Evolutionary conservation across 176 grass and related monocot genomes (phyloP).

Genomic region (Lolium rigidum): DNA sequence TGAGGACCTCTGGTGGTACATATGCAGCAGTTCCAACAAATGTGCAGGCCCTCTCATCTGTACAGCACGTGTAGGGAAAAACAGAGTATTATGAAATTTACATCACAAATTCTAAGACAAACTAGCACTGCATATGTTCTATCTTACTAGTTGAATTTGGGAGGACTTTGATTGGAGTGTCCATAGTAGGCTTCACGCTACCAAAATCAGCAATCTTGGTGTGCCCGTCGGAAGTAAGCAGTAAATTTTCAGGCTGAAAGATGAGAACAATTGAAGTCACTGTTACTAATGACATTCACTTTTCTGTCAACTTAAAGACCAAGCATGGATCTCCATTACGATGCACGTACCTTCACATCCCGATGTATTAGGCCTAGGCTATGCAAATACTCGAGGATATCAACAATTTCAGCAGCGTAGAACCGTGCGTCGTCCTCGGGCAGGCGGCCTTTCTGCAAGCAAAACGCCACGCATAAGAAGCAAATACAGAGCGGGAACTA

Average conservation of each 20-base stretch:
- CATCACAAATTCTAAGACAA: slow-evolving; percentile 22
- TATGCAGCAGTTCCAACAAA: slow-evolving; percentile 98
- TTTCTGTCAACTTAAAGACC: background rate
- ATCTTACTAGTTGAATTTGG: slow-evolving; percentile 88
- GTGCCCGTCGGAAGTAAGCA: slow-evolving; percentile 90
- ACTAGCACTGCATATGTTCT: background rate
- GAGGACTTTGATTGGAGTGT: slow-evolving; percentile 80
- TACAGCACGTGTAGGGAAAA: slow-evolving; percentile 28
- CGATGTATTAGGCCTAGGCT: slow-evolving; percentile 87
- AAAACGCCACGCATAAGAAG: slow-evolving; percentile 2
- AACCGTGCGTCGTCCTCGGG: slow-evolving; percentile 81
- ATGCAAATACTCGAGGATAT: slow-evolving; percentile 90
- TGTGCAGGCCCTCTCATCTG: slow-evolving; percentile 95
- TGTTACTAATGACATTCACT: background rate
- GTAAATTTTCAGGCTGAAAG: slow-evolving; percentile 94
- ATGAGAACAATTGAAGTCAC: background rate
- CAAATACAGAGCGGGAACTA: background rate
- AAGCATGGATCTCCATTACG: background rate
- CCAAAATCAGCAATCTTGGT: slow-evolving; percentile 99
- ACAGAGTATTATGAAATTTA: background rate
- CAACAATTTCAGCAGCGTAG: slow-evolving; percentile 92
- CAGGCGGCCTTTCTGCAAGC: slow-evolving; percentile 70
- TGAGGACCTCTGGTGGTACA: slow-evolving; percentile 95
- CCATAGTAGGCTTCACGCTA: slow-evolving; percentile 88
- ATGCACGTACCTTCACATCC: slow-evolving; percentile 74